Base-by-base conservation (phyloP, 2,329 filamentous ascomycete genomes). In the Paramyrothecium roridum region DNA sequence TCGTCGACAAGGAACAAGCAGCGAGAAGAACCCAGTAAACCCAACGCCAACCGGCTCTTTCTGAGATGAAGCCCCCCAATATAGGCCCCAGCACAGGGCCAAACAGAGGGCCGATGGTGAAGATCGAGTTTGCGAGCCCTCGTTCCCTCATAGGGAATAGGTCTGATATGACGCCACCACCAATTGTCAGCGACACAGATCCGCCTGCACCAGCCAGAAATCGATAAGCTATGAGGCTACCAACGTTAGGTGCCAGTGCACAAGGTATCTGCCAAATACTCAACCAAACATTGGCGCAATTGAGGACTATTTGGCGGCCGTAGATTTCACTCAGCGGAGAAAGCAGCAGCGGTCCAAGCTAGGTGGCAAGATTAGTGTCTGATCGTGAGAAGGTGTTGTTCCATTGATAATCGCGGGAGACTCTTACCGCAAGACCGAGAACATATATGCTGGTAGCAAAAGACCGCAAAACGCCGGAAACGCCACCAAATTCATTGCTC, bases 161-260 rank as follows among this genome's bases (percentile, higher is more conserved):
- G 65, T 90, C 88, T 23, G 84, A 82, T 33, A 90, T 84, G 2
- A 83, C 83, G 20, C 86, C 86, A 34, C 84, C 84, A 8, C 86
- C 87, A 61, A 87, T 86, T 0, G 86, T 87, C 10, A 90, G 67
- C 1, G 85, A 81, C 30, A 79, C 80, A 3, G 80, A 80, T 33
- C 87, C 87, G 48, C 86, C 86, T 17, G 82, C 69, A 10, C 87
- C 88, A 3, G 80, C 78, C 2, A 88, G 61, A 59, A 88, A 80
- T 2, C 86, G 81, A 61, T 88, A 85, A 6, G 71, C 76, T 52
- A 86, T 78, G 40, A 87, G 73, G 50, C 78, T 67, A 19, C 69
- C 71, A n/a, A 83, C 65, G n/a, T 71, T 75, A 0, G 77, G 77
- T 1, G 80, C 76, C 22, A 81, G 65, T 0, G 83, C 82, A 63